Conservation (phyloP, 2,329 filamentous ascomycete genomes). For the Tolypocladium pustulatum region DNA sequence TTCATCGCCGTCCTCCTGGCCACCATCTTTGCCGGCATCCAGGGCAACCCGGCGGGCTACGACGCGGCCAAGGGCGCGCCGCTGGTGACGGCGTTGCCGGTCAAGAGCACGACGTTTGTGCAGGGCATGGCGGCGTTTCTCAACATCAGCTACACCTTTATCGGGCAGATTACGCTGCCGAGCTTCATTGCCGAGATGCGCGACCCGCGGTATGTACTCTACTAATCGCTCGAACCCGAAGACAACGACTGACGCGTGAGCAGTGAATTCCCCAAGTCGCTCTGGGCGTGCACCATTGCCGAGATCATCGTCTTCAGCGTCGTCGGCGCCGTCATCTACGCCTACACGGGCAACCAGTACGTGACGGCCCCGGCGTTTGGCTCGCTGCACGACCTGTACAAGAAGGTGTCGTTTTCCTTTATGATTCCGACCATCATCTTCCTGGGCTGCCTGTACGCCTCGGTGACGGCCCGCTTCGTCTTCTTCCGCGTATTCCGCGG, state of each 20-base stretch:
- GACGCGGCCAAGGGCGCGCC: constrained; percentile 49
- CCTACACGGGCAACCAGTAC: constrained; percentile 83
- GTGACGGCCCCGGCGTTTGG: constrained; percentile 82
- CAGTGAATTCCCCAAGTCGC: constrained; percentile 82
- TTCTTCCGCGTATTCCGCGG: constrained; percentile 83
- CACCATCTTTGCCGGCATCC: constrained; percentile 69
- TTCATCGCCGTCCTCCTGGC: constrained; percentile 82
- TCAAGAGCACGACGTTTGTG: constrained; percentile 67
- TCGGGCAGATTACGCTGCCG: constrained; percentile 87
- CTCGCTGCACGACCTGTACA: constrained; percentile 66
- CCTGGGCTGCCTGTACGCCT: constrained; percentile 81
- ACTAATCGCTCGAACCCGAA: neutral
- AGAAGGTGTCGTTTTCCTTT: constrained; percentile 86
- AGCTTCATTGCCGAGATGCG: constrained; percentile 95
- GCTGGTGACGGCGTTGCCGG: constrained; percentile 57
- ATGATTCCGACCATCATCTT: constrained; percentile 95
- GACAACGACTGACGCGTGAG: constrained; percentile 14
- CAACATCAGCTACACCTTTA: constrained; percentile 95
- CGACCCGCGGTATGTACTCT: constrained; percentile 34
- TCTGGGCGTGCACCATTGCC: constrained; percentile 82
- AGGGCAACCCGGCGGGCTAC: constrained; percentile 63
- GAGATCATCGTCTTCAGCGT: constrained; percentile 80
- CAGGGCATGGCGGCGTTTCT: constrained; percentile 78
- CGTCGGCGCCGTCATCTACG: constrained; percentile 72
- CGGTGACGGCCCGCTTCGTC: constrained; percentile 79